Percentiles rank a stretch among this genome's conserved stretches.
phyloP scores from a whole-genome alignment of 2,329 filamentous ascomycete genomes.

The Fusarium kyushuense region DNA sequence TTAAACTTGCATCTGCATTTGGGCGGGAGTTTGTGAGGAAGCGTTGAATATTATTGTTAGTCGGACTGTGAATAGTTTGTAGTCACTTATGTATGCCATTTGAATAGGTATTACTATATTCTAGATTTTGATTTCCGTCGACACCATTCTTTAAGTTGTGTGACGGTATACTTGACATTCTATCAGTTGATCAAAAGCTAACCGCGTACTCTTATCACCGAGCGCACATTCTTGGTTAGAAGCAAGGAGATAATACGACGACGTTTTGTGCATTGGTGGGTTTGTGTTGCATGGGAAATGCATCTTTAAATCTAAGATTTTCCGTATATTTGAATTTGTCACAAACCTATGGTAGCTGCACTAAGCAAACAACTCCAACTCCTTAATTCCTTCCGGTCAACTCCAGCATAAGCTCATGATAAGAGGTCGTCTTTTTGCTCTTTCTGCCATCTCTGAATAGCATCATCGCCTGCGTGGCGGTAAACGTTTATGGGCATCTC shows the following conservation, averaged over 20 bases:
- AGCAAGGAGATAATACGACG: constrained; percentile 27
- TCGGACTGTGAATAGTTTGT: constrained; percentile 12
- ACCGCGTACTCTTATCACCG: background rate
- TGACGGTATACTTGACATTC: constrained; percentile 2
- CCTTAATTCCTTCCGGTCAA: constrained; percentile 39
- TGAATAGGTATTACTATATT: constrained; percentile 19
- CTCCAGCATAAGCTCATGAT: constrained; percentile 45
- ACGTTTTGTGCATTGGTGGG: constrained; percentile 33
- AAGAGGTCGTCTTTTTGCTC: constrained; percentile 30
- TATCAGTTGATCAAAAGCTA: constrained; percentile 11
- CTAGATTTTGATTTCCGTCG: background rate
- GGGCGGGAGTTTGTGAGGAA: constrained; percentile 33
- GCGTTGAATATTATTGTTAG: constrained; percentile 29
- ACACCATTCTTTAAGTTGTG: constrained; percentile 1
- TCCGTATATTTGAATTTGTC: constrained; percentile 29
- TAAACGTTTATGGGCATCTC: background rate
- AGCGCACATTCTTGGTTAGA: constrained; percentile 15
- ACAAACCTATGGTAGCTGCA: constrained; percentile 33
- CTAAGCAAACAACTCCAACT: constrained; percentile 37
- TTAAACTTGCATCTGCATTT: constrained; percentile 32
- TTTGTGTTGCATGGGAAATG: constrained; percentile 19
- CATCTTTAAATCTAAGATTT: constrained; percentile 29
- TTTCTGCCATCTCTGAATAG: constrained; percentile 15
- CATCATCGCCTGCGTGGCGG: constrained; percentile 10
- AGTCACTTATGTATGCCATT: constrained; percentile 8